phyloP scores from a whole-genome alignment of 768 basidiomycete species.

The Rhizopogon vulgaris region DNA sequence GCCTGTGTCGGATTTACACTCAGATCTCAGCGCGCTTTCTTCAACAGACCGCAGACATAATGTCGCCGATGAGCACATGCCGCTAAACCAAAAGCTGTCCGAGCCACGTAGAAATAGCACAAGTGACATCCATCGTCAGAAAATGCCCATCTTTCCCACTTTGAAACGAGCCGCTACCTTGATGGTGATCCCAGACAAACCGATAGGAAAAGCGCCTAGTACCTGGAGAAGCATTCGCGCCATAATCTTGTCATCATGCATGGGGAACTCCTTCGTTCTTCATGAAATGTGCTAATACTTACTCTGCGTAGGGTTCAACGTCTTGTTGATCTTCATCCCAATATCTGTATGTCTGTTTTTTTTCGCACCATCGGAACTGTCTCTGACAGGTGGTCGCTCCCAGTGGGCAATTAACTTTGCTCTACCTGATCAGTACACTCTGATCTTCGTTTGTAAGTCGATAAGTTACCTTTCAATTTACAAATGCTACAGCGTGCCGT shows the following conservation, averaged over 20 bases:
- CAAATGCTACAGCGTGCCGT: background rate
- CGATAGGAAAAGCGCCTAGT: conserved; percentile 37
- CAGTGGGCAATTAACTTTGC: conserved; percentile 75
- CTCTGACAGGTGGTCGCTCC: conserved; percentile 1
- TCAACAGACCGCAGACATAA: background rate
- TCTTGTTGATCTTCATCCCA: conserved; percentile 68
- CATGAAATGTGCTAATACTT: conserved; percentile 1
- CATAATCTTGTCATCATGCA: conserved; percentile 55
- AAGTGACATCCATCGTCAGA: background rate
- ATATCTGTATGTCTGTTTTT: conserved; percentile 46
- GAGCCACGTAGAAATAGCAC: background rate
- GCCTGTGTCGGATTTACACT: too few species aligned
- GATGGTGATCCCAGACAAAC: conserved; percentile 29
- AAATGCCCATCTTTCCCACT: conserved; percentile 6
- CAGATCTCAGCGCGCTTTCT: background rate
- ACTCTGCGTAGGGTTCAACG: conserved; percentile 50
- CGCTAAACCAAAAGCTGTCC: background rate
- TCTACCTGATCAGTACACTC: conserved; percentile 42
- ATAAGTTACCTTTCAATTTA: background rate
- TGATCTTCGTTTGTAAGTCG: conserved; percentile 67
- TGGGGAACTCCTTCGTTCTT: conserved; percentile 10
- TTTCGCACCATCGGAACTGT: background rate
- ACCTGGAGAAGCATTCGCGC: conserved; percentile 42
- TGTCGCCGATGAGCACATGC: background rate
- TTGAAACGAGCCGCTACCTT: conserved; percentile 22